Conservation (phyloP, 176 grass and related monocot species). For the Saccharum spontaneum region DNA sequence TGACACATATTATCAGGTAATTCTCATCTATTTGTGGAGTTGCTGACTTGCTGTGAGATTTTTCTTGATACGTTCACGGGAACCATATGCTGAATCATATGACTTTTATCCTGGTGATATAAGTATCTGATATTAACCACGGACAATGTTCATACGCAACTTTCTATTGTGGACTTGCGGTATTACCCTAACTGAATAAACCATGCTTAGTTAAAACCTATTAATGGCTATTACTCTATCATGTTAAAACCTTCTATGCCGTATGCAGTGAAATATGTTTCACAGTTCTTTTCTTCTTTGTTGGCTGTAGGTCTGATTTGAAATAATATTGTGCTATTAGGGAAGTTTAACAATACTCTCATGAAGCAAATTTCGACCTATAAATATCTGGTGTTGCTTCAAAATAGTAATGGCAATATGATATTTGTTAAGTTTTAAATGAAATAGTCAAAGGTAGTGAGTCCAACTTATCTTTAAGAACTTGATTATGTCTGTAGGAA, state of each 20-base stretch:
- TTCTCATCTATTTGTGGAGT: slow-evolving; percentile 27
- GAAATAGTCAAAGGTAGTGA: slow-evolving; percentile 5
- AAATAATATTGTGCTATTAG: slow-evolving; percentile 4
- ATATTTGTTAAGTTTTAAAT: slow-evolving; percentile 1
- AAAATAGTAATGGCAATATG: neutral
- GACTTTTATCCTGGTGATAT: neutral
- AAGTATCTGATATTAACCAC: slow-evolving; percentile 14
- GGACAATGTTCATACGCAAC: neutral
- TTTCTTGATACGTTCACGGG: neutral
- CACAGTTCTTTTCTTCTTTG: neutral
- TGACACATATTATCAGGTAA: slow-evolving; percentile 77
- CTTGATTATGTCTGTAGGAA: slow-evolving; percentile 15
- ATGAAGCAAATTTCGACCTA: slow-evolving; percentile 11
- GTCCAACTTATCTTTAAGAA: slow-evolving; percentile 18
- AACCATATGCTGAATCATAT: neutral
- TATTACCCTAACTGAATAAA: slow-evolving; percentile 4
- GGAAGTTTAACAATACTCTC: neutral
- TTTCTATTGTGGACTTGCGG: neutral
- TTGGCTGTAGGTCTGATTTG: neutral
- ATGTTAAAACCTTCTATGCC: slow-evolving; percentile 9
- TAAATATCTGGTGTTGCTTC: slow-evolving; percentile 17
- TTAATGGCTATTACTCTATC: neutral
- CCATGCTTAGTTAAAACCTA: neutral
- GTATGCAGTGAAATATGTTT: slow-evolving; percentile 4
- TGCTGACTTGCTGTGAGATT: slow-evolving; percentile 15